A percentile compares a stretch with the other conserved stretches of the same genome.
Evolutionary conservation across 345 rosid genomes (phyloP).

Genomic region (Iberis pinnata): DNA sequence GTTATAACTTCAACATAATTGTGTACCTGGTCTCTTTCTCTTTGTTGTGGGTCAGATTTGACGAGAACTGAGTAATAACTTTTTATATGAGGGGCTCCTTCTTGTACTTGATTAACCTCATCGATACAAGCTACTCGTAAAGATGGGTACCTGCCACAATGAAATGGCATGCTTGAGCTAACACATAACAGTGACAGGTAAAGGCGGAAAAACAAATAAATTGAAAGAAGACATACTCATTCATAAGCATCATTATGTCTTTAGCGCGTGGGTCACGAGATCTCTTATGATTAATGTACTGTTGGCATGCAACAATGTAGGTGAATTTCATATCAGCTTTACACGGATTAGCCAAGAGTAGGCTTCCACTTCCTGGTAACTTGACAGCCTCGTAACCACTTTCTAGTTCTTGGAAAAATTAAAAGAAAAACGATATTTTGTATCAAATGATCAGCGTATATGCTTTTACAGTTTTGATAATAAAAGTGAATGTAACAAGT

Average conservation of each 20-base stretch:
- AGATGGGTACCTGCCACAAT: constrained; percentile 71
- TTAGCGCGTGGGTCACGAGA: constrained; percentile 60
- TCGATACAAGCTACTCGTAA: constrained; percentile 72
- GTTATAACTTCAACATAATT: too few species aligned
- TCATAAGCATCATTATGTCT: constrained; percentile 68
- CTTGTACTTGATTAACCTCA: constrained; percentile 60
- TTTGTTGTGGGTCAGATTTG: constrained; percentile 61
- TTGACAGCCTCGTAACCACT: constrained; percentile 70
- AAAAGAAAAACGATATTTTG: constrained; percentile 14
- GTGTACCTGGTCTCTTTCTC: constrained; percentile 67
- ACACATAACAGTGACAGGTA: too few species aligned
- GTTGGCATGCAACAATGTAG: constrained; percentile 72
- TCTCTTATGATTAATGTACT: constrained; percentile 61
- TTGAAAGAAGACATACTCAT: too few species aligned
- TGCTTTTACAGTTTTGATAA: constrained; percentile 12
- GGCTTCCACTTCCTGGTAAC: constrained; percentile 47
- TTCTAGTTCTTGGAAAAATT: constrained; percentile 42
- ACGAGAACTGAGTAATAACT: constrained; percentile 62
- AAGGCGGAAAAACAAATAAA: too few species aligned
- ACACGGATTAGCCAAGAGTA: constrained; percentile 60
- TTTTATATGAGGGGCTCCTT: constrained; percentile 42
- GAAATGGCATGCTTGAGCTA: too few species aligned
- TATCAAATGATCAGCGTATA: too few species aligned
- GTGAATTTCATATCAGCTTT: constrained; percentile 83
- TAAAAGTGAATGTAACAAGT: not conserved